These are phyloP conservation scores for Xylaria sp. DNA, from an alignment of 2,329 filamentous ascomycete genomes.

Conservation along the genomic window DNA sequence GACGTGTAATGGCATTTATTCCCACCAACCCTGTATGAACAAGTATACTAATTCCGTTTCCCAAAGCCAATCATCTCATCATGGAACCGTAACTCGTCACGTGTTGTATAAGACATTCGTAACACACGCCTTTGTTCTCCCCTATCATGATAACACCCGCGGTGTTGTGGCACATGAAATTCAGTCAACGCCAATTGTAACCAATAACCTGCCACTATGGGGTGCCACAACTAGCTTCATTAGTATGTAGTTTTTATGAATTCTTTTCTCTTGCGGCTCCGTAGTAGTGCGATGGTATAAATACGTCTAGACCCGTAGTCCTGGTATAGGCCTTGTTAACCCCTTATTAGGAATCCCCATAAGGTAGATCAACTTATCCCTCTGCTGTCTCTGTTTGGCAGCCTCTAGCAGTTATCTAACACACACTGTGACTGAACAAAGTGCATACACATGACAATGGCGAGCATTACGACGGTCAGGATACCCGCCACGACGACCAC, in stretches of 20 bases:
- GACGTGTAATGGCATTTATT: not conserved
- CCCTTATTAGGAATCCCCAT: no score
- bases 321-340: no score
- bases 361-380: no score
- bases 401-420: no score
- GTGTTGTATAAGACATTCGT: not conserved
- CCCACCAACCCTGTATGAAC: not conserved
- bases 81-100: not conserved
- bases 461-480: no score
- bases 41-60: not conserved
- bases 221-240: not conserved
- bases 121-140: not conserved
- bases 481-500: no score
- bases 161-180: not conserved
- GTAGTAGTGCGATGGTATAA: not conserved
- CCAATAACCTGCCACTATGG: not conserved
- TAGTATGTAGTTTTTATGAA: not conserved
- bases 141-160: not conserved
- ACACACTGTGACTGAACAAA: no score
- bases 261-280: not conserved
- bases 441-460: no score
- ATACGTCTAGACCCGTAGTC: no score
- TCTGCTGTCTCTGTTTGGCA: no score
- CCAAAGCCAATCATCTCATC: not conserved
- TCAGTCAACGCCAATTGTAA: not conserved